Evolutionary conservation across 2,329 filamentous ascomycete species (phyloP), one percentile per base, ranked within the genome.

Genomic region (Trichoderma cornu-damae): DNA sequence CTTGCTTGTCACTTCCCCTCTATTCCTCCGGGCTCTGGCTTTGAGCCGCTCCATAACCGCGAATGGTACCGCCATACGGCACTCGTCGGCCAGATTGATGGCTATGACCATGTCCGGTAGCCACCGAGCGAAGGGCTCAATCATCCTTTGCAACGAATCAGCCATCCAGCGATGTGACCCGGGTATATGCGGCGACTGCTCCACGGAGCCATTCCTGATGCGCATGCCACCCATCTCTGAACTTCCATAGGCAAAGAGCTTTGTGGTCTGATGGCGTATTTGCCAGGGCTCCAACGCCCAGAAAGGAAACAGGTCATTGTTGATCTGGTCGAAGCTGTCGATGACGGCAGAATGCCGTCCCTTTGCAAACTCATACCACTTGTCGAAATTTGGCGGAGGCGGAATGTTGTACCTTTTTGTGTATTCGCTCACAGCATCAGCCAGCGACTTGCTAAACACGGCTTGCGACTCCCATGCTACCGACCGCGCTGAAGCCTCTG

Each of bases 81-180:
- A 82, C 65, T 85, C 82, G 64, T 86, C 83, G 72, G 89, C 78
- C 11, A 87, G 77, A 68, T 94, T 94, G 72, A 93, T 87, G 0
- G 86, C 85, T 32, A 94, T 72, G 62, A 90, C 86, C 87, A 93
- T 89, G 61, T 90, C 83, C 1, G 88, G 88, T 20, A 94, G 74
- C 67, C 86, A 83, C 61, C 86, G 71, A 2, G 84, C 77, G 64
- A 92, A 92, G 0, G 77, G 71, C 59, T 82, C 75, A 68, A 92
- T 81, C 83, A 91, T 88, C 7, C 79, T 79, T 8, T 81, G 73
- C 0, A 76, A 59, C 5, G 71, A 70, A 4, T 74, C 70, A 49
- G 77, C 62, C 55, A 73, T 61, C 62, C 69, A 68, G n/a, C 72
- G 67, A 2, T 68, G 65, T 8, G 67, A 65, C n/a, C 69, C 66